Percentiles rank a stretch among this genome's conserved stretches.
Evolutionary conservation across 805 yeast genomes (phyloP).

Genomic region (Babjeviella inositovora): DNA sequence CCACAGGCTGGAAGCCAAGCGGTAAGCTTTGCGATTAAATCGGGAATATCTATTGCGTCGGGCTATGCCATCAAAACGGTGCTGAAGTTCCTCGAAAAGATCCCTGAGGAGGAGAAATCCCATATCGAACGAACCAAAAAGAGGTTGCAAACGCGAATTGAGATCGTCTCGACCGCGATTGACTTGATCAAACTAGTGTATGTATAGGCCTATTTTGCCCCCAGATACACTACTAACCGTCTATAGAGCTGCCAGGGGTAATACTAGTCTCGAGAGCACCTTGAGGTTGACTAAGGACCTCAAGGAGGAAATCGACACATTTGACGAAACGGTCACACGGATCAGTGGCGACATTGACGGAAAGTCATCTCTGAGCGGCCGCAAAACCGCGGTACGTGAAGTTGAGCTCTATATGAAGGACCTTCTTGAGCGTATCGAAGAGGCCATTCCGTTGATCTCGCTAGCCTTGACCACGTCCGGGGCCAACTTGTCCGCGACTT

Average conservation of each 20-base stretch:
- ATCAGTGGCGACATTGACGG: conserved; percentile 13
- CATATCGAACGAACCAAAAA: conserved; percentile 22
- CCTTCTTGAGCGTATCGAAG: conserved; percentile 39
- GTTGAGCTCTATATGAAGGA: conserved; percentile 32
- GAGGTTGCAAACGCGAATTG: conserved; percentile 38
- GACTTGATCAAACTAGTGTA: conserved; percentile 42
- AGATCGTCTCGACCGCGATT: conserved; percentile 47
- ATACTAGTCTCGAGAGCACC: conserved; percentile 37
- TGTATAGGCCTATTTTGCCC: neutral
- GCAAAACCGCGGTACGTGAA: conserved; percentile 16
- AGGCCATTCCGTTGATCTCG: conserved; percentile 51
- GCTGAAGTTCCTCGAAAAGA: conserved; percentile 31
- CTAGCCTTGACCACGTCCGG: conserved; percentile 57
- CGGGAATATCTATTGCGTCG: conserved; percentile 63
- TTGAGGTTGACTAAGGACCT: conserved; percentile 36
- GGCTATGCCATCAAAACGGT: conserved; percentile 57
- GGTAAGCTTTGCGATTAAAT: conserved; percentile 64
- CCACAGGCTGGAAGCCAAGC: conserved; percentile 62
- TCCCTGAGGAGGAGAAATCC: conserved; percentile 35
- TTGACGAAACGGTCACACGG: conserved; percentile 29
- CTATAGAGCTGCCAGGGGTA: conserved; percentile 34
- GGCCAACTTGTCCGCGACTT: conserved; percentile 31
- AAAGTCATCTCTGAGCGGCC: neutral
- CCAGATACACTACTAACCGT: neutral
- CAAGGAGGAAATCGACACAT: conserved; percentile 37